phyloP scores from a whole-genome alignment of 2,329 filamentous ascomycete species.

The Aureobasidium musti region DNA sequence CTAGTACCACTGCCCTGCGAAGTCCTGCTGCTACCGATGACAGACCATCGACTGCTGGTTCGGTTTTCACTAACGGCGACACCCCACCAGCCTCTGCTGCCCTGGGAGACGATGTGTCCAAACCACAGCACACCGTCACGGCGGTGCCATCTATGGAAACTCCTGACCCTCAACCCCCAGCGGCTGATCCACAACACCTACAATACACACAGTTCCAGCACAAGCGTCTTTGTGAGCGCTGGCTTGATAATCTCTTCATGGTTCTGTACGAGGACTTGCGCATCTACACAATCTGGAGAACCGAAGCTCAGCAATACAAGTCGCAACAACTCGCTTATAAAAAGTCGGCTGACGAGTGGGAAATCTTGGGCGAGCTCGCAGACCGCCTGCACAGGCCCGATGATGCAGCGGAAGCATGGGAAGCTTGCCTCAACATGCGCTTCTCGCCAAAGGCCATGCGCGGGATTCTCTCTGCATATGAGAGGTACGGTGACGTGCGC shows the following conservation, averaged over 20 bases:
- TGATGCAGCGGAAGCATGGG: conserved; percentile 91
- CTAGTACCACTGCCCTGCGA: conserved; percentile 76
- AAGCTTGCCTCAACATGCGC: conserved; percentile 78
- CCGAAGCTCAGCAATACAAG: conserved; percentile 93
- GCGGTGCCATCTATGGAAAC: conserved; percentile 39
- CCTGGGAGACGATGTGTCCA: conserved; percentile 41
- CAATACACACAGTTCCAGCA: conserved; percentile 91
- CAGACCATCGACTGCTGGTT: conserved; percentile 41
- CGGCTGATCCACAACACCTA: conserved; percentile 62
- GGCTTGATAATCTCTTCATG: conserved; percentile 99
- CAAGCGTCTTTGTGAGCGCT: conserved; percentile 94
- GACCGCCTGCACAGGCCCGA: conserved; percentile 89
- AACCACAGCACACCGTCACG: conserved; percentile 41
- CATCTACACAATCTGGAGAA: conserved; percentile 99
- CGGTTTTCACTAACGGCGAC: conserved; percentile 39
- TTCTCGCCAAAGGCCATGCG: conserved; percentile 93
- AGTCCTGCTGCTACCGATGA: conserved; percentile 54
- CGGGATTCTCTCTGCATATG: conserved; percentile 78
- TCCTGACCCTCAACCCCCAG: conserved; percentile 36
- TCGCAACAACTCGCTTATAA: conserved; percentile 94
- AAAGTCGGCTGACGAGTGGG: conserved; percentile 97
- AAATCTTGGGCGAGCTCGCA: conserved; percentile 90
- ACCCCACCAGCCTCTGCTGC: conserved; percentile 38
- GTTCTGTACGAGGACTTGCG: conserved; percentile 96
- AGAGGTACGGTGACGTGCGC: conserved; percentile 74